These are phyloP conservation scores for Xylaria sp. DNA, from an alignment of 2,329 filamentous ascomycete genomes.

Conservation along the genomic window DNA sequence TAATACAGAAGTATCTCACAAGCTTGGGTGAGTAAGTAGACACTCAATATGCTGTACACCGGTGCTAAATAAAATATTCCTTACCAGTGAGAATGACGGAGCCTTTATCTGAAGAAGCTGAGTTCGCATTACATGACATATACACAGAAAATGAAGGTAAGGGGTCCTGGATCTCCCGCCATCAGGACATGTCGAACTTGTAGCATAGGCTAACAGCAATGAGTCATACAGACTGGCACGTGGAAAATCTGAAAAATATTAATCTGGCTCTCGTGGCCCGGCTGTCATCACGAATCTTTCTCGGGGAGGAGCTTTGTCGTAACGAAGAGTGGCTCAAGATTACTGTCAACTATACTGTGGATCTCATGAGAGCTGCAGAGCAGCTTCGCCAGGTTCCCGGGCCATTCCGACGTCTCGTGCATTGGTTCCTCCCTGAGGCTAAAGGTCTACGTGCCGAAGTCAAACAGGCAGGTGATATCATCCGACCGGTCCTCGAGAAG, in stretches of 20 bases:
- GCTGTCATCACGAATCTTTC: not conserved
- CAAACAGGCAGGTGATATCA: slow-evolving; percentile 1
- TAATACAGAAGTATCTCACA: not conserved
- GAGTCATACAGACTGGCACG: not conserved
- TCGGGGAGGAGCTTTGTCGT: slow-evolving; percentile 1
- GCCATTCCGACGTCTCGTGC: not conserved
- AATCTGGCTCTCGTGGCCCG: not conserved
- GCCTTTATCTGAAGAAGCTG: slow-evolving; percentile 8
- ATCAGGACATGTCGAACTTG: not conserved
- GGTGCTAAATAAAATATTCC: not conserved
- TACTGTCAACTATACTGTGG: slow-evolving; percentile 2
- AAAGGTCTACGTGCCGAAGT: slow-evolving; percentile 1
- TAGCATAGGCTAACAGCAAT: not conserved
- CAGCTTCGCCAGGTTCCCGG: not conserved
- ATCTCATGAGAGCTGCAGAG: slow-evolving; percentile 2
- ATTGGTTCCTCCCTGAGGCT: not conserved
- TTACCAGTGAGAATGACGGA: not conserved
- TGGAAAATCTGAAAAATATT: not conserved
- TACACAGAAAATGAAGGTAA: slow-evolving; percentile 1
- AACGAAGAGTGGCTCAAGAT: slow-evolving; percentile 7
- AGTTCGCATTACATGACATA: slow-evolving; percentile 2
- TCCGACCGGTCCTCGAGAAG: not conserved
- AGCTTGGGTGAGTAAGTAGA: not conserved
- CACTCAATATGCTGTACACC: not conserved
- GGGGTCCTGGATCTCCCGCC: no score